Conservation (phyloP, 495 filamentous ascomycete species). For the Immersiella caudata region DNA sequence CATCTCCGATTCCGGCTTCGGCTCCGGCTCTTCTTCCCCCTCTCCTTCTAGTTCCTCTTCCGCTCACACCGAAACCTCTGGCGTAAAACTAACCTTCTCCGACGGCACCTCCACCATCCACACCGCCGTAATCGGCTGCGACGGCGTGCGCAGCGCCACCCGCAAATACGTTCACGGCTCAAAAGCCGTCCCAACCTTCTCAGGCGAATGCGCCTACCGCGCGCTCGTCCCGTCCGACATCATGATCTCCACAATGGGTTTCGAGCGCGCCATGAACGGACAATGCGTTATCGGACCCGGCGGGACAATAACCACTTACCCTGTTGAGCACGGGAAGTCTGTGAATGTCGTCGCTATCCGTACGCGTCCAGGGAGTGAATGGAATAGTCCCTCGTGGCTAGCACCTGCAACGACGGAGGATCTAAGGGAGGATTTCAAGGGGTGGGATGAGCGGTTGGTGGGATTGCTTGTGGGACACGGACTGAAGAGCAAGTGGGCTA, state of each 20-base stretch:
- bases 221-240: not conserved
- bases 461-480: slow-evolving; percentile 8
- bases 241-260: not conserved
- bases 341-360: slow-evolving; percentile 37
- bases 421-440: not conserved
- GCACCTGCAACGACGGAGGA: not conserved
- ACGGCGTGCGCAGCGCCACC: slow-evolving; percentile 38
- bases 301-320: slow-evolving; percentile 10
- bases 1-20: too few species aligned
- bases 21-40: too few species aligned
- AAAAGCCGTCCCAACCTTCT: slow-evolving; percentile 22
- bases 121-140: slow-evolving; percentile 36
- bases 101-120: slow-evolving; percentile 12
- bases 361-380: not conserved
- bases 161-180: slow-evolving; percentile 34
- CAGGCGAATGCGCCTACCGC: slow-evolving; percentile 23
- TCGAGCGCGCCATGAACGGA: not conserved
- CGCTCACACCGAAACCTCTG: not conserved
- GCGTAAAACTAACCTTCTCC: slow-evolving; percentile 32
- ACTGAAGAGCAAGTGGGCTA: slow-evolving; percentile 54
- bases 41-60: too few species aligned
- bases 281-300: slow-evolving; percentile 5
- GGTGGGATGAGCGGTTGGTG: slow-evolving; percentile 14
- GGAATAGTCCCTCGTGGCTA: not conserved
- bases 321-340: slow-evolving; percentile 4